Base-by-base conservation (phyloP, 352 stramenopile species). In the Phytophthora meadii region DNA sequence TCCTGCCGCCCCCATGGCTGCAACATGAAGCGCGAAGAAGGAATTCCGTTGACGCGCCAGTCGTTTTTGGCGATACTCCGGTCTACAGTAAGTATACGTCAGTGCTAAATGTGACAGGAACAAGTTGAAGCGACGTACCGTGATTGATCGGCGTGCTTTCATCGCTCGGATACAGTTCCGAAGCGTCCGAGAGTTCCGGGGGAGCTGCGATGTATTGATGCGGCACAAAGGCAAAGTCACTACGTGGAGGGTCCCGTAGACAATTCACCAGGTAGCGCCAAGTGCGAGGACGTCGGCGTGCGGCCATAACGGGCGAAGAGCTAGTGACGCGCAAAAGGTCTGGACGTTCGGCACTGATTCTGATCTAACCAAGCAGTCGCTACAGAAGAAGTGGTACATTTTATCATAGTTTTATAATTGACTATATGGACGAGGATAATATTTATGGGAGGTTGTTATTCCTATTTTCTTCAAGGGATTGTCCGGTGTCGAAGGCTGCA, bases 161-260 rank as follows among this genome's bases (percentile, higher is more conserved):
- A 27, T 93, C 77, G 39, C 72, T 79, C 1, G 72, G 68, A 17
- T 80, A 84, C 15, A 70, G 64, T 47, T 71, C 47, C 0, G 71
- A 71, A 34, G 39, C 56, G 22, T 76, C 57, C 54, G 74, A 70
- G 40, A 81, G 47, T 58, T 81, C 69, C 24, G 62, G 24, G n/a
- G 80, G 77, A 8, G 77, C 78, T 45, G 78, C 74, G 17, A 92
- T 78, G 68, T 94, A 92, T 53, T 91, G 82, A 61, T 94, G 86
- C 50, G 86, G 83, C 54, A 94, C 83, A 54, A 94, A 94, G 9
- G 84, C 85, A 63, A 92, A 94, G 58, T 92, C 86, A 59, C 82
- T 92, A 41, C 86, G 83, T 46, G 79, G 62, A 8, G 86, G 86
- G 28, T 92, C 82, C 1, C 78, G 73, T 62, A 94, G 72, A 53